Evolutionary conservation across 2,329 filamentous ascomycete genomes (phyloP), one percentile per base, ranked within the genome.

Genomic region (Penicillium sp.): DNA sequence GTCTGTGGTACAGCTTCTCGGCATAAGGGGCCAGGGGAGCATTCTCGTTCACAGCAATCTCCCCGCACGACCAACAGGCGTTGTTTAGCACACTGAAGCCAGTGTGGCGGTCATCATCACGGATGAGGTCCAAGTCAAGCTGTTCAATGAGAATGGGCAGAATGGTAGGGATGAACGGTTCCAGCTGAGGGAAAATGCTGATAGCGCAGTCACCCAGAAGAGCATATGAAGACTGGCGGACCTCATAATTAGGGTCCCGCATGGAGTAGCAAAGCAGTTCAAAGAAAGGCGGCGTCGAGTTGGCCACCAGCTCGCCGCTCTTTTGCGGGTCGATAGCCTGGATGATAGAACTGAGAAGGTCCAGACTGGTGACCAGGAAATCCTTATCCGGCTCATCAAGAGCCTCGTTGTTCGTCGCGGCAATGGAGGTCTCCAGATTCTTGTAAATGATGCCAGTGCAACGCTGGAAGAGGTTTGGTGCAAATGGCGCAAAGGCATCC

Each of bases 31-130:
- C 79, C 82, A 96, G 88, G 46, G 80, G 82, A 27, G 77, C 75
- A 54, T 84, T 82, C 58, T 84, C 82, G 66, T 89, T 84, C 69
- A 95, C 84, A 13, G 90, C 83, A 54, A 97, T 93, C 74, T 98
- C 93, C 37, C 93, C 93, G 23, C 84, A 85, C 6, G 91, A 95
- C 93, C 93, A 98, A 74, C 92, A 97, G 20, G 93, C 92, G 66
- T 98, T 98, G 79, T 97, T 98, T 52, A 97, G 84, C 27, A 97
- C 91, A 52, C 90, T 89, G 68, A 95, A 96, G 12, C 84, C 86
- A 15, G 82, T 87, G 56, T 95, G 89, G 41, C 89, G 83, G 53
- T 90, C 87, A 60, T 95, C 89, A 53, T 91, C 87, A 15, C 83
- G 72, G 44, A 90, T 81, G 47, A 78, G 79, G 53, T 90, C 86